A percentile compares a stretch with the other conserved stretches of the same genome.
Conservation (phyloP, 2,329 filamentous ascomycete genomes). For the Colletotrichum endophyticum region DNA sequence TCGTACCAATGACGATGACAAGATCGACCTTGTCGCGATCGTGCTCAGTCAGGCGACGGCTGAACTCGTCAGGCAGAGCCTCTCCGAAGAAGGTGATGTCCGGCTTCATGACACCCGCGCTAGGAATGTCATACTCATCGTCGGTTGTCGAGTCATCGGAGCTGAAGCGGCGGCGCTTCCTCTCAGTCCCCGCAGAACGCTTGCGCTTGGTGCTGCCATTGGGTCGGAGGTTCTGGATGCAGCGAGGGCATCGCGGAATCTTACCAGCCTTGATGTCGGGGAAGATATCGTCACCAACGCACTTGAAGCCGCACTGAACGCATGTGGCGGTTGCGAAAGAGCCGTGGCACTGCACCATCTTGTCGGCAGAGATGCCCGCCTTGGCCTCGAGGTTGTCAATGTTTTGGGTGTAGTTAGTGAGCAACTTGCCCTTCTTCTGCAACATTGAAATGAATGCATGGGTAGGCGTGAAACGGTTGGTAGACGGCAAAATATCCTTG, state of each 20-base stretch:
- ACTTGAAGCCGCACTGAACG: constrained; percentile 77
- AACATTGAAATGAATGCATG: constrained; percentile 93
- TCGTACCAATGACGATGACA: constrained; percentile 95
- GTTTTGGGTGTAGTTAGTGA: constrained; percentile 98
- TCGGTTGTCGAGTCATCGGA: constrained; percentile 45
- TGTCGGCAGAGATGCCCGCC: constrained; percentile 80
- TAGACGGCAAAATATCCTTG: constrained; percentile 84
- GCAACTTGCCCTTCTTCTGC: constrained; percentile 84
- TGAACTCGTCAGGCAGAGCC: constrained; percentile 83
- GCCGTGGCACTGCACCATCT: constrained; percentile 94
- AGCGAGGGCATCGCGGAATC: constrained; percentile 80
- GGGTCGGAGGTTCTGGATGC: constrained; percentile 58
- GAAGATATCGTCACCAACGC: constrained; percentile 79
- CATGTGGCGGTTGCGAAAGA: constrained; percentile 94
- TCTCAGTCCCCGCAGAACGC: constrained; percentile 42
- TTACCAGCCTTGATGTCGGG: constrained; percentile 76
- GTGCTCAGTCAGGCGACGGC: constrained; percentile 77
- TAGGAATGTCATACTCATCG: constrained; percentile 60
- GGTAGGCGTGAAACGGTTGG: constrained; percentile 84
- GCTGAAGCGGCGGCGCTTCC: constrained; percentile 41
- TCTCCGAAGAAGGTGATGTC: constrained; percentile 99
- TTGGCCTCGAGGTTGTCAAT: constrained; percentile 95
- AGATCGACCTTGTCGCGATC: constrained; percentile 85
- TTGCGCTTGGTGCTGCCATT: constrained; percentile 39
- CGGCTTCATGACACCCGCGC: constrained; percentile 87